Conservation (phyloP, 371 early-diverging fungal genomes). For the Saksenaea oblongispora region DNA sequence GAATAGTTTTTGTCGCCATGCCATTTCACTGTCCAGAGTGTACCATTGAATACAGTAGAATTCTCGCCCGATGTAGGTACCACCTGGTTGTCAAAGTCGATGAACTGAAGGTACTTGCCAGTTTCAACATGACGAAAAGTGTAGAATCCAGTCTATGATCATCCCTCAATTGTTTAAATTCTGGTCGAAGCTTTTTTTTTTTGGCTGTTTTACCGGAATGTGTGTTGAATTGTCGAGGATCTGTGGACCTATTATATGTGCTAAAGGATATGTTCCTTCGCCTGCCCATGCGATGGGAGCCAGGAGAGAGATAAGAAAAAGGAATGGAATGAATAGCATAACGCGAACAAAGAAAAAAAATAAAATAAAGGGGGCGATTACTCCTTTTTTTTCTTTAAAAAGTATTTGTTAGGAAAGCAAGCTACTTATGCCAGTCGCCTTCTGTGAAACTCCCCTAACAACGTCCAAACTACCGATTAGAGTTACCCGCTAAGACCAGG, state of each 20-base stretch:
- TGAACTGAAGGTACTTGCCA: conserved; percentile 33
- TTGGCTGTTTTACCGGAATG: conserved; percentile 29
- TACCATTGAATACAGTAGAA: conserved; percentile 32
- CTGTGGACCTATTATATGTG: conserved; percentile 25
- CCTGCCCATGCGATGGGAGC: conserved; percentile 13
- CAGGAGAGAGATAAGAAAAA: background rate
- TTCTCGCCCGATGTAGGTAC: conserved; percentile 32
- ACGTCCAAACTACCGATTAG: too few relatives aligned
- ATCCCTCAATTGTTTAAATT: background rate
- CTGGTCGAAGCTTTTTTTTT: background rate
- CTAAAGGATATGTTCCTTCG: conserved; percentile 28
- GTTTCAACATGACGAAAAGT: conserved; percentile 32
- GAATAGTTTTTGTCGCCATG: conserved; percentile 36
- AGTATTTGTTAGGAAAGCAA: too few relatives aligned
- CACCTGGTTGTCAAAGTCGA: conserved; percentile 28
- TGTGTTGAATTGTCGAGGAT: conserved; percentile 31
- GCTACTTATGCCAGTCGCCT: too few relatives aligned
- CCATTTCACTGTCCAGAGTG: conserved; percentile 36
- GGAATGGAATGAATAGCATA: conserved; percentile 13
- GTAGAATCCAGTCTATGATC: conserved; percentile 31
- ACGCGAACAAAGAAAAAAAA: background rate
- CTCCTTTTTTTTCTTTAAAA: background rate
- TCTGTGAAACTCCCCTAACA: too few relatives aligned
- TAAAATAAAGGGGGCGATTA: background rate
- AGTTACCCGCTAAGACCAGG: too few relatives aligned